phyloP scores from a whole-genome alignment of 331 rosid genomes.

The Spiraea crenata region DNA sequence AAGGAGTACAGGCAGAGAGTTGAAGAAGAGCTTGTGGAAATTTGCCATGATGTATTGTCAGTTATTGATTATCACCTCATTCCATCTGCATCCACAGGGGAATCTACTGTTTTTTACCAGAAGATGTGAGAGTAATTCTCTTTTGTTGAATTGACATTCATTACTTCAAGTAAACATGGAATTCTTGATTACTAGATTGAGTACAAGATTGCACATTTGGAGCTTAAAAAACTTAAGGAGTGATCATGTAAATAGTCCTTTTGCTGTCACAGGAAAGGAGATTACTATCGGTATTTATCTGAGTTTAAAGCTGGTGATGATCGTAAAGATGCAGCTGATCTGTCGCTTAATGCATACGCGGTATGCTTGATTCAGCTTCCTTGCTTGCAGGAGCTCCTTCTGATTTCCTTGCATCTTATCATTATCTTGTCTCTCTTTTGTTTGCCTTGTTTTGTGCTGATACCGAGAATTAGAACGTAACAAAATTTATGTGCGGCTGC shows the following conservation, averaged over 20 bases:
- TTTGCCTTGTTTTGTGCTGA: background rate
- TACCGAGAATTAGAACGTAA: background rate
- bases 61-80: slow-evolving; percentile 45
- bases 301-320: slow-evolving; percentile 37
- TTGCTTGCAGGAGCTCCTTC: background rate
- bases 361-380: slow-evolving; percentile 20
- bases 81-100: slow-evolving; percentile 43
- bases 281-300: slow-evolving; percentile 45
- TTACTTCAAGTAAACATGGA: background rate
- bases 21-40: slow-evolving; percentile 40
- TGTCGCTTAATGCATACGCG: slow-evolving; percentile 44
- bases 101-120: slow-evolving; percentile 41
- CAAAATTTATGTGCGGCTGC: slow-evolving; percentile 1
- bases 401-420: background rate
- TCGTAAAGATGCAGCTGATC: slow-evolving; percentile 43
- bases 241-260: background rate
- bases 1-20: slow-evolving; percentile 44
- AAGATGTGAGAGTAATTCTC: slow-evolving; percentile 34
- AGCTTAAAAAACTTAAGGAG: background rate
- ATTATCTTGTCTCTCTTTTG: background rate
- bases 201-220: background rate
- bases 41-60: slow-evolving; percentile 37
- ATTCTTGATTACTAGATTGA: background rate
- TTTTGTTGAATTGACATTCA: background rate
- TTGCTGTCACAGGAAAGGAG: slow-evolving; percentile 41